Evolutionary conservation across 495 filamentous ascomycete species (phyloP), one percentile per base, ranked within the genome.

Genomic region (Aspergillus conjunctus): DNA sequence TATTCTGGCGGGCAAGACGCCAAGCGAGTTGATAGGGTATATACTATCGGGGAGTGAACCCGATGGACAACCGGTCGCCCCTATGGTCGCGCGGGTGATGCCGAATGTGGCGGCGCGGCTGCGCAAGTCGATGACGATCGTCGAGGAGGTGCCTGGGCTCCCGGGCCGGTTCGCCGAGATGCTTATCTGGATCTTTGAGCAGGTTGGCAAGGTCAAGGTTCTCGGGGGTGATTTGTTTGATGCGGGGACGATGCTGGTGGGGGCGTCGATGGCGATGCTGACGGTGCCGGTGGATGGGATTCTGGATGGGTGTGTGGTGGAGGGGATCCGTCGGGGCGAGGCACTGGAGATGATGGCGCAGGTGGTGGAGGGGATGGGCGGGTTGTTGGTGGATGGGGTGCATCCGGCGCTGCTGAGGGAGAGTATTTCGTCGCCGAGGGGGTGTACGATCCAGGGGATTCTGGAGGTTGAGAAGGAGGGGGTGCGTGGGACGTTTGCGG

Each of bases 1-100:
- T 67, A 91, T 97, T 56, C 82, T 91, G 44, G 93, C 91, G 1
- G 93, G 93, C n/a, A 86, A 93, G 6, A 82, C 86, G 0, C 83
- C 85, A 0, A 50, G 79, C 14, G 83, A 91, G 61, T 82, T 96
- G 31, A 78, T 83, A 58, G 67, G 70, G 5, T 79, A 81, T n/a
- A 72, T 96, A 26, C 26, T 1, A 83, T 41, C 37, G 37, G 37
- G 37, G 15, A 51, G 22, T 8, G 22, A 54, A 7, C 14, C 37
- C 12, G n/a, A 39, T 37, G 37, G 12, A 10, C 5, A 21, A 15
- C 31, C 56, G n/a, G 20, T 14, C 30, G 37, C 44, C 0, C 71
- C 71, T n/a, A 48, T 60, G 2, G 56, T 78, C 9, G 66, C 73
- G 17, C 69, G 71, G 39, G 75, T 65, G 1, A 71, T 76, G 18